A percentile compares a stretch with the other conserved stretches of the same genome.
These are phyloP conservation scores for Debaryomyces fabryi DNA, from an alignment of 1,139 yeast species.

Conservation along the genomic window DNA sequence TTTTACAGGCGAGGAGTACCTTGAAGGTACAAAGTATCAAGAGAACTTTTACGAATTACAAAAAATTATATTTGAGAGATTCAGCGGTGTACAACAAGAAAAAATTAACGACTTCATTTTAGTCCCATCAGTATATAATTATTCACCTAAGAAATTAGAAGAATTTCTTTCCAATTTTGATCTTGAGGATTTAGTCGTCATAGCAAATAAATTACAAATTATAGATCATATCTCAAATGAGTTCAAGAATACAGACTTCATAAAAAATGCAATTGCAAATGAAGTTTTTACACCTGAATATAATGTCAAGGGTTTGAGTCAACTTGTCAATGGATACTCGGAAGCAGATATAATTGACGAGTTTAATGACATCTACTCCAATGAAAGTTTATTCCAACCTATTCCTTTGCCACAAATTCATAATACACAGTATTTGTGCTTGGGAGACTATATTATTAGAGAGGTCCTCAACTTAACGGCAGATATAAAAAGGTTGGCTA, in stretches of 20 bases:
- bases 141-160: slow-evolving; percentile 1
- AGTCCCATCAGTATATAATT: slow-evolving; percentile 12
- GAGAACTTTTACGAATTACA: slow-evolving; percentile 11
- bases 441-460: slow-evolving; percentile 34
- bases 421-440: slow-evolving; percentile 28
- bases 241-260: background rate
- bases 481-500: slow-evolving; percentile 1
- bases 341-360: slow-evolving; percentile 16
- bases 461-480: background rate
- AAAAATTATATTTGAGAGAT: slow-evolving; percentile 7
- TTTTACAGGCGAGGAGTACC: slow-evolving; percentile 30
- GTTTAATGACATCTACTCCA: background rate
- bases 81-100: background rate
- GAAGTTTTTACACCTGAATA: slow-evolving; percentile 1
- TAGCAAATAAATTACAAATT: slow-evolving; percentile 2
- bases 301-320: background rate
- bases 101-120: slow-evolving; percentile 3
- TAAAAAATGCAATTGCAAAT: slow-evolving; percentile 3
- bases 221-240: background rate
- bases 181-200: background rate
- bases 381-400: background rate
- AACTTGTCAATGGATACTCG: slow-evolving; percentile 2
- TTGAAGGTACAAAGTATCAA: background rate
- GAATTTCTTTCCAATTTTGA: slow-evolving; percentile 5
- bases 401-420: slow-evolving; percentile 5